A percentile compares a stretch with the other conserved stretches of the same genome.
These are phyloP conservation scores for Coemansia sp. DNA, from an alignment of 192 early-diverging fungal genomes.

Conservation along the genomic window DNA sequence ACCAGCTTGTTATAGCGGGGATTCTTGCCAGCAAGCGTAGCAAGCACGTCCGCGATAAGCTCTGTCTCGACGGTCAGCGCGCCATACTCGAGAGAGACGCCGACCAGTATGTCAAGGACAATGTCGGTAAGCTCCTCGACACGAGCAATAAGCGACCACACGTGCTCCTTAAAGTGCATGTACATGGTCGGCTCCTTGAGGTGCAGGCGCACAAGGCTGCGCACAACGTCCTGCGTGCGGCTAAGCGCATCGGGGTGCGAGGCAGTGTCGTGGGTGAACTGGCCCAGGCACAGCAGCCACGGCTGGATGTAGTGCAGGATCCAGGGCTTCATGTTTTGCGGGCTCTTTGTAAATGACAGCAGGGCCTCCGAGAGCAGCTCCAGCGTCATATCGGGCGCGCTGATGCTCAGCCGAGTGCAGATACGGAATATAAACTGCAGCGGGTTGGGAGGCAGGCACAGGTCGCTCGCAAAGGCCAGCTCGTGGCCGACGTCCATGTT, in stretches of 20 bases:
- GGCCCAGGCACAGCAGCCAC: slow-evolving; percentile 79
- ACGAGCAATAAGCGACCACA: slow-evolving; percentile 77
- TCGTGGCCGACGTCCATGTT: slow-evolving; percentile 80
- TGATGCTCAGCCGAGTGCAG: slow-evolving; percentile 73
- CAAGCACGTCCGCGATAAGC: slow-evolving; percentile 81
- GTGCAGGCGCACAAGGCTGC: slow-evolving; percentile 76
- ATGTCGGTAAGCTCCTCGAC: slow-evolving; percentile 80
- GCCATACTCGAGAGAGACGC: slow-evolving; percentile 76
- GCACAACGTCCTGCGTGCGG: slow-evolving; percentile 71
- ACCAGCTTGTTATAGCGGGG: slow-evolving; percentile 79
- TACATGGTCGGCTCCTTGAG: slow-evolving; percentile 82
- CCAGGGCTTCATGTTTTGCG: slow-evolving; percentile 68
- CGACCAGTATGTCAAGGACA: slow-evolving; percentile 75
- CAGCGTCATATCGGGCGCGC: slow-evolving; percentile 75
- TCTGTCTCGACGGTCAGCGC: slow-evolving; percentile 75
- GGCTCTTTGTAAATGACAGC: slow-evolving; percentile 74
- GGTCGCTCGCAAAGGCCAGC: slow-evolving; percentile 72
- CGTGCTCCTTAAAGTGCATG: slow-evolving; percentile 75
- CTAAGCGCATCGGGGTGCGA: slow-evolving; percentile 39
- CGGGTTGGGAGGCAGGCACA: slow-evolving; percentile 89
- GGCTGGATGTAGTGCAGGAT: slow-evolving; percentile 88
- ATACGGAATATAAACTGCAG: slow-evolving; percentile 78
- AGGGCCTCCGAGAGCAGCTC: slow-evolving; percentile 87
- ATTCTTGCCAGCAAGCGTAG: slow-evolving; percentile 74
- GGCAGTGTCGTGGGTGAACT: slow-evolving; percentile 54